Conservation (phyloP, 2,329 filamentous ascomycete genomes). For the Alternaria postmessia region DNA sequence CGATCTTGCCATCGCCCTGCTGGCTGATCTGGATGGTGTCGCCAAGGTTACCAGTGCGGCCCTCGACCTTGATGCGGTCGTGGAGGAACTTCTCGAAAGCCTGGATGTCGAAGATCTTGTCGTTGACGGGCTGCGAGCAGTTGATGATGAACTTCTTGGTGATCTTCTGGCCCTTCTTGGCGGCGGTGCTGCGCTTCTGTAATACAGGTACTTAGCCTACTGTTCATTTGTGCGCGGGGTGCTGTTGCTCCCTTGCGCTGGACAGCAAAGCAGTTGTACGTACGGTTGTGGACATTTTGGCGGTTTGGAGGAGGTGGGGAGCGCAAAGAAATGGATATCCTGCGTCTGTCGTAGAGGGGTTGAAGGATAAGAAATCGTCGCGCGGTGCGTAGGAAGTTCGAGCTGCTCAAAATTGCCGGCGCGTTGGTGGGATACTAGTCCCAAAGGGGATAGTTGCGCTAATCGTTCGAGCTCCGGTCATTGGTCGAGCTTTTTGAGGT, state of each 20-base stretch:
- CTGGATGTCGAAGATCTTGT: conserved; percentile 99
- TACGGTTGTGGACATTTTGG: conserved; percentile 88
- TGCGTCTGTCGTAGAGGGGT: conserved; percentile 64
- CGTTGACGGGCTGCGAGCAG: conserved; percentile 94
- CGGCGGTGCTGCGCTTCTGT: conserved; percentile 63
- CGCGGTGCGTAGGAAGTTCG: conserved; percentile 5
- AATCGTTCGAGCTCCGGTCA: not conserved
- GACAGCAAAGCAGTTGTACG: conserved; percentile 98
- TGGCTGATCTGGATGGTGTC: conserved; percentile 90
- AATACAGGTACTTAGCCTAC: conserved; percentile 84
- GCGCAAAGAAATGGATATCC: conserved; percentile 92
- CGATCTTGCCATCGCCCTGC: conserved; percentile 95
- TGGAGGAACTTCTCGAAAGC: conserved; percentile 99
- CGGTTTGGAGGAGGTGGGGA: conserved; percentile 53
- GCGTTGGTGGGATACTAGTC: conserved; percentile 14
- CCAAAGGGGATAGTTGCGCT: conserved; percentile 5
- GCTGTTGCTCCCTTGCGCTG: conserved; percentile 53
- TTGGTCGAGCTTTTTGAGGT: not conserved
- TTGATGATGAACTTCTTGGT: conserved; percentile 99
- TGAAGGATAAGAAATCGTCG: conserved; percentile 7
- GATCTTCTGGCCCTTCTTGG: conserved; percentile 70
- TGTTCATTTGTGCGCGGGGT: conserved; percentile 64
- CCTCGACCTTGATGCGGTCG: conserved; percentile 99
- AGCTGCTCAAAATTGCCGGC: conserved; percentile 16
- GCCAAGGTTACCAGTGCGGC: conserved; percentile 97